These are phyloP conservation scores for Ogataea minuta DNA, from an alignment of 805 yeast genomes.

Conservation along the genomic window DNA sequence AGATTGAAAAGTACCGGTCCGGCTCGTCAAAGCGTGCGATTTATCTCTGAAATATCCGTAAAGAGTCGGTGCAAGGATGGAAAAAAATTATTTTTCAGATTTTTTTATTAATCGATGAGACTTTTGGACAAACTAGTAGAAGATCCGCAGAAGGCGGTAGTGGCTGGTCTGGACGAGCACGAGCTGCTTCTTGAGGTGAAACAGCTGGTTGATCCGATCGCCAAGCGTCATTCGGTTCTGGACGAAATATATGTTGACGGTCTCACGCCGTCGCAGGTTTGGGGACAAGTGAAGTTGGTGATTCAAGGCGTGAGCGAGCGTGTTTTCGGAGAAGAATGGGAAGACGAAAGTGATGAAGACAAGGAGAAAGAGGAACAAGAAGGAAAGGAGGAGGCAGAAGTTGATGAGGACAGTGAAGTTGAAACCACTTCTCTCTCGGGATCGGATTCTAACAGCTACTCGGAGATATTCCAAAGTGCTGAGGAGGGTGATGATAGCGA, in stretches of 20 bases:
- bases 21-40: neutral
- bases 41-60: constrained; percentile 11
- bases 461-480: constrained; percentile 25
- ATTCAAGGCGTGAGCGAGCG: constrained; percentile 73
- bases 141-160: constrained; percentile 22
- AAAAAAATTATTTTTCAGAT: constrained; percentile 2
- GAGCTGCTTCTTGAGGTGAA: constrained; percentile 40
- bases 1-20: too few relatives aligned
- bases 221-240: constrained; percentile 50
- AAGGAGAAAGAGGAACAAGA: constrained; percentile 18
- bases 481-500: constrained; percentile 30
- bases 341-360: constrained; percentile 17
- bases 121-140: constrained; percentile 18
- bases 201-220: constrained; percentile 54
- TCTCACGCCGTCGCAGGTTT: constrained; percentile 84
- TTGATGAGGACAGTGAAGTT: constrained; percentile 25
- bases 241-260: constrained; percentile 86
- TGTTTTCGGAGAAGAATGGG: constrained; percentile 40
- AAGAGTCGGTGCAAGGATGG: constrained; percentile 9
- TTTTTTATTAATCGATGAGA: constrained; percentile 5
- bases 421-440: constrained; percentile 28
- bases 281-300: constrained; percentile 88
- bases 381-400: constrained; percentile 28
- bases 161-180: constrained; percentile 14
- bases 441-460: constrained; percentile 9